Evolutionary conservation across 2,329 filamentous ascomycete genomes (phyloP).

Genomic region (Fusarium sp.): DNA sequence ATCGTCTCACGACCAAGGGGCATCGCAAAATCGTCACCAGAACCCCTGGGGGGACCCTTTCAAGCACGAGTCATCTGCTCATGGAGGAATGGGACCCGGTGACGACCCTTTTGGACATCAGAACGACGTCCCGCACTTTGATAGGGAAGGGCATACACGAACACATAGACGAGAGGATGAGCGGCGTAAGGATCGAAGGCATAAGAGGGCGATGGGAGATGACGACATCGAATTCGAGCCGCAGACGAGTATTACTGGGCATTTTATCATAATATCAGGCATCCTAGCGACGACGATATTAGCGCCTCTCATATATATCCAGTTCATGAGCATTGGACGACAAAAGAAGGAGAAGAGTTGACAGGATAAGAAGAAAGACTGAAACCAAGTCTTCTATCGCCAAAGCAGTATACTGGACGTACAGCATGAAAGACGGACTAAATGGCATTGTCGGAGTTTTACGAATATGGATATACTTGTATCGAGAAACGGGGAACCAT

Average conservation of each 20-base stretch:
- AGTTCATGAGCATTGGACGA: slow-evolving; percentile 51
- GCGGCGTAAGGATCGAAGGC: slow-evolving; percentile 52
- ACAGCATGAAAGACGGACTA: background rate
- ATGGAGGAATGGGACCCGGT: slow-evolving; percentile 69
- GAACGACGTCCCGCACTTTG: slow-evolving; percentile 79
- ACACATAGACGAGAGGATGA: slow-evolving; percentile 76
- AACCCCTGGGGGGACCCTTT: slow-evolving; percentile 44
- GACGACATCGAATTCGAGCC: slow-evolving; percentile 53
- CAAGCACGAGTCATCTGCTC: slow-evolving; percentile 20
- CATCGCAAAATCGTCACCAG: slow-evolving; percentile 17
- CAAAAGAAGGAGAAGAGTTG: slow-evolving; percentile 42
- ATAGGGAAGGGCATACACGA: slow-evolving; percentile 75
- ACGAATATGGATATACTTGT: background rate
- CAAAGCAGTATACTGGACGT: background rate
- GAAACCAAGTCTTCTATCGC: background rate
- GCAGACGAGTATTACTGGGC: slow-evolving; percentile 56
- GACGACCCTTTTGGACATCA: slow-evolving; percentile 60
- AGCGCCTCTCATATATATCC: slow-evolving; percentile 57
- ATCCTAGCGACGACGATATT: slow-evolving; percentile 60
- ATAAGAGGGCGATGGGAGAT: slow-evolving; percentile 54
- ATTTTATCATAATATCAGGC: slow-evolving; percentile 63
- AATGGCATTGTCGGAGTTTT: background rate
- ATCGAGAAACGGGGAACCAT: background rate
- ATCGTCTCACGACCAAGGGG: slow-evolving; percentile 24
- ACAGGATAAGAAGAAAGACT: background rate